Base-by-base conservation (phyloP, 2,329 filamentous ascomycete genomes). In the Fusarium penzigii region DNA sequence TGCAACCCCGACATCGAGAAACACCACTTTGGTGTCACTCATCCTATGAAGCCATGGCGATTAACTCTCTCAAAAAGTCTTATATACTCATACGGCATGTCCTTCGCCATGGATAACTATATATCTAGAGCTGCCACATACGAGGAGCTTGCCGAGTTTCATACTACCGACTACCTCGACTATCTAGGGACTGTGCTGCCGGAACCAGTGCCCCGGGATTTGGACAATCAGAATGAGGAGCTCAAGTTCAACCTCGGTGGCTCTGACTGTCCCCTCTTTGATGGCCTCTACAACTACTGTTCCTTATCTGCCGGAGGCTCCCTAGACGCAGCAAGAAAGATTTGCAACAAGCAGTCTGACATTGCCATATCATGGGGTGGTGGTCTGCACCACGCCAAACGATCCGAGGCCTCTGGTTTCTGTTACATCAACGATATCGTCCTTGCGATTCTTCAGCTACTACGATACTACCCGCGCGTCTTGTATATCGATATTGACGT, bases 341-440 rank as follows among this genome's bases (percentile, higher is more conserved):
- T 99, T 38, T 89, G 87, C 68, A 88, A 90, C 65, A 81, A 86
- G 44, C 89, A 96, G 73, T 91, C 92, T 29, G 90, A 97, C 67
- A 97, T 99, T 68, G 94, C 94, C 49, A 92, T 99, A 67, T 95
- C 96, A 65, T 99, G 94, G 94, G 94, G 92, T 16, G 94, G 94
- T 36, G 94, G 94, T 11, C 82, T 99, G 29, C 94, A 99, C 72
- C 94, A 99, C 68, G 94, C 94, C 42, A 97, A 97, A 73, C 94
- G 93, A 69, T 85, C 88, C 48, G 92, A 96, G 73, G 93, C 94
- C 1, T 93, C 89, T 13, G 94, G 94, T 1, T 99, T 99, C 73
- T 99, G 94, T 76, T 99, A 99, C 75, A 92, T 97, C 75, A 99
- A 99, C 72, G 94, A 99, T 72, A 97, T 97, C 65, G 94, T 97